phyloP scores from a whole-genome alignment of 192 early-diverging fungal genomes.

The Linnemannia schmuckeri region DNA sequence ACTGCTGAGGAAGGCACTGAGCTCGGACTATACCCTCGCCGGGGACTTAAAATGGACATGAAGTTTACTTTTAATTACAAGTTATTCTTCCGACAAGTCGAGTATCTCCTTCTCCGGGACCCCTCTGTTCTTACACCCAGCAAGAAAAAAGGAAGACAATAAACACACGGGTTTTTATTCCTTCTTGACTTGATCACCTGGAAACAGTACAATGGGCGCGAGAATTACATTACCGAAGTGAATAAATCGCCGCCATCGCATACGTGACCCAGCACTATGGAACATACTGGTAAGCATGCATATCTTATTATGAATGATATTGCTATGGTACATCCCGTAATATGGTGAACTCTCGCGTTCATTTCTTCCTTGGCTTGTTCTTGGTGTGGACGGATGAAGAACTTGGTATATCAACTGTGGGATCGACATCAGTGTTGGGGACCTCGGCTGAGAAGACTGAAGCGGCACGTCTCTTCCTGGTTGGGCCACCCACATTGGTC shows the following conservation, averaged over 20 bases:
- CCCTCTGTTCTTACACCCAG: background rate
- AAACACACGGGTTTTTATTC: background rate
- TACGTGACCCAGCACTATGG: too few species aligned
- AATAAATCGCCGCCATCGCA: too few species aligned
- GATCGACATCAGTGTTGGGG: constrained; percentile 12
- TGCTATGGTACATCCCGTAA: too few species aligned
- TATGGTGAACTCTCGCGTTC: too few species aligned
- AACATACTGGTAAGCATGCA: too few species aligned
- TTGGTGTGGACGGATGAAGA: too few species aligned
- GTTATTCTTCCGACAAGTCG: background rate
- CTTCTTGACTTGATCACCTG: too few species aligned
- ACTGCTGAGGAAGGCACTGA: background rate
- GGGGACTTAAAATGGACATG: background rate
- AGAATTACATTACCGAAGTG: too few species aligned
- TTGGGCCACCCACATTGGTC: too few species aligned
- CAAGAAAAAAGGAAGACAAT: background rate
- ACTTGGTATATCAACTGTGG: constrained; percentile 3
- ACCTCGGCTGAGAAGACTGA: background rate
- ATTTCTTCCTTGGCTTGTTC: too few species aligned
- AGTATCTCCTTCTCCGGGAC: background rate
- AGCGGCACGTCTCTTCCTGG: constrained; percentile 8
- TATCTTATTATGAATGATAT: too few species aligned
- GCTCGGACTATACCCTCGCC: background rate
- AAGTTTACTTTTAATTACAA: background rate
- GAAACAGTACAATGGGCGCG: too few species aligned